These are phyloP conservation scores for Nemania serpens DNA, from an alignment of 2,329 filamentous ascomycete species.

Conservation along the genomic window DNA sequence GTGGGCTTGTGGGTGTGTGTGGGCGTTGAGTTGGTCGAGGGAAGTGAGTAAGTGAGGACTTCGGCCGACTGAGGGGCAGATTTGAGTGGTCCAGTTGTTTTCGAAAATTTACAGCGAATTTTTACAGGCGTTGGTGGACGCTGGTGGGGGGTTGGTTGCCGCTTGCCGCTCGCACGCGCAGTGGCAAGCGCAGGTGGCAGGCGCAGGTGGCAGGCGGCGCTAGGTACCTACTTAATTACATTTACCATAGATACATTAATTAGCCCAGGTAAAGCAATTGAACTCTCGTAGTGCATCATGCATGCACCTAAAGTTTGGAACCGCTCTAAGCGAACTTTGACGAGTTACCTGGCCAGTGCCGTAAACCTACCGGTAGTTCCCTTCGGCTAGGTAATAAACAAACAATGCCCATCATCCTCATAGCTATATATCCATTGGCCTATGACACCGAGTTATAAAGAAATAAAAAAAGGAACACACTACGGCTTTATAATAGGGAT, in stretches of 20 bases:
- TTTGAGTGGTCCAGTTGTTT: slow-evolving; percentile 32
- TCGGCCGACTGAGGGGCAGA: slow-evolving; percentile 37
- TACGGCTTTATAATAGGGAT: too few species aligned
- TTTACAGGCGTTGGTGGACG: slow-evolving; percentile 37
- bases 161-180: slow-evolving; percentile 18
- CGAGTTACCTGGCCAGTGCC: too few species aligned
- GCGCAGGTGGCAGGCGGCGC: too few species aligned
- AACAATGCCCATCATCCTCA: too few species aligned
- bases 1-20: slow-evolving; percentile 3
- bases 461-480: too few species aligned
- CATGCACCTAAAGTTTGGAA: neutral
- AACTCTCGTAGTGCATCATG: neutral
- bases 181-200: slow-evolving; percentile 10
- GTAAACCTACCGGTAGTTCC: too few species aligned
- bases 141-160: slow-evolving; percentile 31
- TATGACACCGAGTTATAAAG: too few species aligned
- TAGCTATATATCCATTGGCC: too few species aligned
- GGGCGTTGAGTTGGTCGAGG: slow-evolving; percentile 19
- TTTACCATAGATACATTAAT: too few species aligned
- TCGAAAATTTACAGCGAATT: slow-evolving; percentile 41
- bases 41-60: slow-evolving; percentile 16
- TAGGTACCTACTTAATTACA: neutral
- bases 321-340: too few species aligned
- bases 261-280: neutral
- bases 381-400: too few species aligned